phyloP scores from a whole-genome alignment of 495 filamentous ascomycete species.

The Xylaria palmicola region DNA sequence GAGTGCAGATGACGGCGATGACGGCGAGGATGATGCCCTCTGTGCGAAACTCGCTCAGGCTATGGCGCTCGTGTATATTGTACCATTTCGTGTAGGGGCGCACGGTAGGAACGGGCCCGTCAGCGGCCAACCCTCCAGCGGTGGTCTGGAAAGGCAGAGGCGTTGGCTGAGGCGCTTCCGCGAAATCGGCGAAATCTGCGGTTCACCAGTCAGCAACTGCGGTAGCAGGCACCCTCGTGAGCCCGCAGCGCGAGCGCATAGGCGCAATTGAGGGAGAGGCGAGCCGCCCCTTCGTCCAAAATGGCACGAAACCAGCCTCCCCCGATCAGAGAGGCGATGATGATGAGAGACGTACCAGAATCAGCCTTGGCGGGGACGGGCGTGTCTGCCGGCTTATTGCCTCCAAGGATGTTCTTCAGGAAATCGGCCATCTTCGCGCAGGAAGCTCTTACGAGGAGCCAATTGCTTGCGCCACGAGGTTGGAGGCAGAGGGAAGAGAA shows the following conservation, averaged over 20 bases:
- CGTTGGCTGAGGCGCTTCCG: slow-evolving; percentile 62
- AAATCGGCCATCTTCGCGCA: slow-evolving; percentile 63
- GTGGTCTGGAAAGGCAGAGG: slow-evolving; percentile 41
- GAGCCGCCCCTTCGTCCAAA: background rate
- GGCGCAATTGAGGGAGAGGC: background rate
- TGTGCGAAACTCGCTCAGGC: slow-evolving; percentile 75
- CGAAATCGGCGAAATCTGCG: slow-evolving; percentile 78
- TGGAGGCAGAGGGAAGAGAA: slow-evolving; percentile 11
- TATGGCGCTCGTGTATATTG: slow-evolving; percentile 86
- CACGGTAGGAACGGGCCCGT: slow-evolving; percentile 49
- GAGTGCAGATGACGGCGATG: slow-evolving; percentile 67
- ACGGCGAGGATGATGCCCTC: slow-evolving; percentile 80
- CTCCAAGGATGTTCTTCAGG: slow-evolving; percentile 67
- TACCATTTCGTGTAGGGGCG: slow-evolving; percentile 92
- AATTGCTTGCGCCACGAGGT: slow-evolving; percentile 19
- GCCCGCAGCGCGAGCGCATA: background rate
- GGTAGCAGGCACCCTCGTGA: background rate
- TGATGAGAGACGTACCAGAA: slow-evolving; percentile 54
- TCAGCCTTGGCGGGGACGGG: slow-evolving; percentile 49
- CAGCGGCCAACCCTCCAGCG: slow-evolving; percentile 28
- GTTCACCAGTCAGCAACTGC: background rate
- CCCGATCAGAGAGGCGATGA: background rate
- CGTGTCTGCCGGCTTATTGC: slow-evolving; percentile 53
- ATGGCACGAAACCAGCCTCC: background rate
- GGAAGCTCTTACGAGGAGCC: slow-evolving; percentile 13